These are phyloP conservation scores for Pythium folliculosum DNA, from an alignment of 352 stramenopile species.

Conservation along the genomic window DNA sequence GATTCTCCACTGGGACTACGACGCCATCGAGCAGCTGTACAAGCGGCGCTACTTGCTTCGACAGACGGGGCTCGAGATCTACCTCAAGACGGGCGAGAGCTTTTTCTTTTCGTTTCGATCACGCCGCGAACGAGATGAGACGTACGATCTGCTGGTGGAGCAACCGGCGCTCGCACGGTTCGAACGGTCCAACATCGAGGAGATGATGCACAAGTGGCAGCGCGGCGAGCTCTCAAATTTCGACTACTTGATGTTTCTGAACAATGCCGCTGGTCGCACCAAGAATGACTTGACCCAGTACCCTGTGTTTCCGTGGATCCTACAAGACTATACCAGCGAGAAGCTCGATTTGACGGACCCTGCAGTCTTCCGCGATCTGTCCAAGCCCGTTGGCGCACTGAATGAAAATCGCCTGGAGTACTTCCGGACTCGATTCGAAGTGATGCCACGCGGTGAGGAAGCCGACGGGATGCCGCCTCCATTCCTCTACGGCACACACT, in stretches of 20 bases:
- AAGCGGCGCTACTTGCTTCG: conserved; percentile 88
- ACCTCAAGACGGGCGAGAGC: conserved; percentile 62
- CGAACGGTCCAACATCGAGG: conserved; percentile 45
- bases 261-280: conserved; percentile 78
- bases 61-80: conserved; percentile 88
- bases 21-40: conserved; percentile 74
- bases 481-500: conserved; percentile 97
- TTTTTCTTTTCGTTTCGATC: conserved; percentile 86
- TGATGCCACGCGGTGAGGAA: conserved; percentile 84
- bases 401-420: conserved; percentile 84
- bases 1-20: conserved; percentile 84
- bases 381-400: conserved; percentile 93
- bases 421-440: conserved; percentile 86
- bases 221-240: conserved; percentile 92
- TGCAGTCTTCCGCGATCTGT: conserved; percentile 89
- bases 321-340: conserved; percentile 85
- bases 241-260: conserved; percentile 87
- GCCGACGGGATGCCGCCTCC: conserved; percentile 81
- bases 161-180: conserved; percentile 55
- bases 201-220: conserved; percentile 77
- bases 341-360: conserved; percentile 82
- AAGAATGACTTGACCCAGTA: conserved; percentile 93
- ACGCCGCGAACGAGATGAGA: conserved; percentile 63
- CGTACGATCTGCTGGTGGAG: conserved; percentile 66
- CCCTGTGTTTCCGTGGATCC: conserved; percentile 96